Conservation (phyloP, 306 rosid species). For the Clitoria ternatea region DNA sequence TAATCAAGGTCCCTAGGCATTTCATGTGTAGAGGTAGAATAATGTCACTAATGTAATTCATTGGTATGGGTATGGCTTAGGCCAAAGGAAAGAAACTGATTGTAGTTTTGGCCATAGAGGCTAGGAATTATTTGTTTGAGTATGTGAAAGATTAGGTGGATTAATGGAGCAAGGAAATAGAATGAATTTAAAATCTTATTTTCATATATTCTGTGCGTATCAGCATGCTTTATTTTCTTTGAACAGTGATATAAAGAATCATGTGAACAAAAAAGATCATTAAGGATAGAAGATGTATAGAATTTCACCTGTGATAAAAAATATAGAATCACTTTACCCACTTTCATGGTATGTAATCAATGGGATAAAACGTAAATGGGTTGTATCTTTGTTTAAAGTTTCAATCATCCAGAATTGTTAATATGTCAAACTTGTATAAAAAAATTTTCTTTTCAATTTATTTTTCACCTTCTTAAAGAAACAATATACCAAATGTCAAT, state of each 20-base stretch:
- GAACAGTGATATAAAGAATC: neutral
- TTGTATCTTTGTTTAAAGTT: too few relatives aligned
- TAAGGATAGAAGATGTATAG: neutral
- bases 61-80: neutral
- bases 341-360: neutral
- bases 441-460: too few relatives aligned
- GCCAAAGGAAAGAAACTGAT: neutral
- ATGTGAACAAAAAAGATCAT: neutral
- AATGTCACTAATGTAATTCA: neutral
- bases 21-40: conserved; percentile 4
- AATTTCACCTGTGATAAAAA: neutral
- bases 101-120: neutral
- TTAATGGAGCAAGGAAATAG: neutral
- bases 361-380: neutral
- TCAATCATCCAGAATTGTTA: too few relatives aligned
- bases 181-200: neutral
- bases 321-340: neutral
- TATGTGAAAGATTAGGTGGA: neutral
- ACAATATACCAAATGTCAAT: too few relatives aligned
- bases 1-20: neutral
- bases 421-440: too few relatives aligned
- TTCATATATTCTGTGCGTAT: neutral
- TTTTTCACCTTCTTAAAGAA: too few relatives aligned
- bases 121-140: neutral
- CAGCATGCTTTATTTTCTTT: neutral